phyloP scores from a whole-genome alignment of 768 basidiomycete species.

The Leccinum olivaceopallidum region DNA sequence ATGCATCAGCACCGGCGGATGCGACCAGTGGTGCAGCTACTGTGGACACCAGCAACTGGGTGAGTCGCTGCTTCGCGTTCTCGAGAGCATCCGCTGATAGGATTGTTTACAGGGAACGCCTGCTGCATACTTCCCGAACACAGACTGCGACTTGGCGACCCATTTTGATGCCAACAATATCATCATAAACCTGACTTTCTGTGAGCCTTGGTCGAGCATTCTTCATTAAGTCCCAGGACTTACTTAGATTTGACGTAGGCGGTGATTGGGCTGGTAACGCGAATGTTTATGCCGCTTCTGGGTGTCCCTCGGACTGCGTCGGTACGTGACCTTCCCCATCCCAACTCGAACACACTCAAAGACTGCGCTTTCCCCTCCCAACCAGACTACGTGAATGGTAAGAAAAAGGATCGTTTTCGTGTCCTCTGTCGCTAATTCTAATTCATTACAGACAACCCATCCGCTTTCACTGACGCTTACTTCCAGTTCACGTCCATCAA shows the following conservation, averaged over 20 bases:
- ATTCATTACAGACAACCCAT: constrained; percentile 33
- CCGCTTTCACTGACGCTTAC: constrained; percentile 42
- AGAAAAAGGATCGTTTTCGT: not conserved
- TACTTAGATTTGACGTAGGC: constrained; percentile 17
- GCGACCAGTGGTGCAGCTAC: constrained; percentile 22
- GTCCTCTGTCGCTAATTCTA: not conserved
- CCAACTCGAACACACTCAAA: not conserved
- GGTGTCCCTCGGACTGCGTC: constrained; percentile 33
- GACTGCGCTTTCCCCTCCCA: not conserved
- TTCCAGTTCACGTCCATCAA: constrained; percentile 41
- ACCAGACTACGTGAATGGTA: constrained; percentile 31
- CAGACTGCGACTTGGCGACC: constrained; percentile 41
- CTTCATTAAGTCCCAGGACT: not conserved
- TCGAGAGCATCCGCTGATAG: not conserved
- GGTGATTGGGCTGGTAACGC: constrained; percentile 33
- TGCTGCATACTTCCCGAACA: constrained; percentile 38
- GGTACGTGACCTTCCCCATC: constrained; percentile 16
- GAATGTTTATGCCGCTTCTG: constrained; percentile 28
- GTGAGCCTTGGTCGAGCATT: constrained; percentile 15
- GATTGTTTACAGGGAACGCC: constrained; percentile 30
- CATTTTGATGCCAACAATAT: constrained; percentile 36
- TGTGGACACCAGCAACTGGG: constrained; percentile 30
- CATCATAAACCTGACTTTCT: constrained; percentile 37
- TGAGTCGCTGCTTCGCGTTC: not conserved
- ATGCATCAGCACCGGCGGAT: constrained; percentile 35